Evolutionary conservation across 2,329 filamentous ascomycete genomes (phyloP), one percentile per base, ranked within the genome.

Genomic region (Sporothrix humicola): DNA sequence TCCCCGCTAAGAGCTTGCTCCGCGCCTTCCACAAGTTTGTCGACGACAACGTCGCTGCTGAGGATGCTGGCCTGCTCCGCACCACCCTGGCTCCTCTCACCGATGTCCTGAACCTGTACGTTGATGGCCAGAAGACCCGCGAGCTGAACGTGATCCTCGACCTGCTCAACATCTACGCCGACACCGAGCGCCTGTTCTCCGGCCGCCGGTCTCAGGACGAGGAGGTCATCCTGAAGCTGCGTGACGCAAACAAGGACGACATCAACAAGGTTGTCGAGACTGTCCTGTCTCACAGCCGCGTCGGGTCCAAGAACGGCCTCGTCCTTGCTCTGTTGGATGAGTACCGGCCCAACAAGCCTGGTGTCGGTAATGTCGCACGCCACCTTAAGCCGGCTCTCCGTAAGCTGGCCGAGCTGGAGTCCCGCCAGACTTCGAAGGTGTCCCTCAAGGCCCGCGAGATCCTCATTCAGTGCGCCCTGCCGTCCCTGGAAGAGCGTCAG

Each of bases 371-470:
- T 79, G 90, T 98, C 73, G 91, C 89, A 81, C 97, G 97, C 82
- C 90, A 95, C 83, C 91, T 99, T 82, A 92, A 94, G 78, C 89
- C 91, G 3, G 88, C 92, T 20, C 88, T 99, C 37, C 92, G 92
- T 80, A 92, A 92, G 83, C 87, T 99, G 77, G 95, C 96, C 0
- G 96, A 99, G 81, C 89, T 99, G 15, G 94, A 97, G 83, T 94
- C 93, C 84, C 84, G 90, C 85, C 80, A 88, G 69, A 96, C 95
- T 12, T 93, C 95, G 77, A 99, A 98, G 90, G 95, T 99, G 58
- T 94, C 95, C 0, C 88, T 99, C 77, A 99, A 99, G 87, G 95
- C 96, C 63, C 93, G 96, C 81, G 96, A 99, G 85, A 92, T 98
- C 70, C 91, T 99, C 79, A 99, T 99, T 76, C 96, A 98, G 84